A percentile compares a stretch with the other conserved stretches of the same genome.
Conservation (phyloP, 2,329 filamentous ascomycete species). For the Lojkania enalia region DNA sequence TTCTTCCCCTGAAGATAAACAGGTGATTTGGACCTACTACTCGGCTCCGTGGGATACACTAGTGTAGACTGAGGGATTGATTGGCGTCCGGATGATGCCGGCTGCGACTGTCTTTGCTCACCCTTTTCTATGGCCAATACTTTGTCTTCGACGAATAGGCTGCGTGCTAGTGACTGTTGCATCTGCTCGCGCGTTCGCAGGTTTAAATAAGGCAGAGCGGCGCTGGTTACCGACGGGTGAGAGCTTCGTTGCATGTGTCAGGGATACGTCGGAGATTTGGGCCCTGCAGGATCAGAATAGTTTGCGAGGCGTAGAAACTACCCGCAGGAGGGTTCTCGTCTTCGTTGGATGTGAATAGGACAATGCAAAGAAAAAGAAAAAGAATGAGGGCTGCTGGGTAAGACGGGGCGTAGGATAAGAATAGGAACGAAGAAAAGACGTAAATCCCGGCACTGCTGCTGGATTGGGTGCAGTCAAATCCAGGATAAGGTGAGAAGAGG, state of each 20-base stretch:
- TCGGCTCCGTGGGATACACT: slow-evolving; percentile 9
- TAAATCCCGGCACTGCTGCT: slow-evolving; percentile 20
- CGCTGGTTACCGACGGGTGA: slow-evolving; percentile 21
- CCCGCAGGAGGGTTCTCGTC: slow-evolving; percentile 11
- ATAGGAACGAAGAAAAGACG: slow-evolving; percentile 21
- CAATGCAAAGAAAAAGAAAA: slow-evolving; percentile 3
- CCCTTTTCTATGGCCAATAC: too few species aligned
- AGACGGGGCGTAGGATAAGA: too few species aligned
- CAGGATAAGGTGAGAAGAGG: slow-evolving; percentile 11
- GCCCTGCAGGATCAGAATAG: too few species aligned
- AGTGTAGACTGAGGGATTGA: slow-evolving; percentile 10
- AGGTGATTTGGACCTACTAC: slow-evolving; percentile 24
- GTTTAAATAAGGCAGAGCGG: slow-evolving; percentile 14
- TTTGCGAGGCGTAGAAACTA: too few species aligned
- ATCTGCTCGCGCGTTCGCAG: slow-evolving; percentile 17
- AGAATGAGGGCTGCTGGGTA: too few species aligned
- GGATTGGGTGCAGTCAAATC: slow-evolving; percentile 25
- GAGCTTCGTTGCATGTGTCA: slow-evolving; percentile 28
- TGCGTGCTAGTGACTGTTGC: slow-evolving; percentile 16
- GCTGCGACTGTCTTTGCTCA: slow-evolving; percentile 12
- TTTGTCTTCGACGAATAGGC: slow-evolving; percentile 14
- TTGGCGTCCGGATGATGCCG: slow-evolving; percentile 12
- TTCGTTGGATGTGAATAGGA: slow-evolving; percentile 13
- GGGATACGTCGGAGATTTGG: not conserved
- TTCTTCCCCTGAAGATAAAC: slow-evolving; percentile 38